These are phyloP conservation scores for Fistulina hepatica DNA, from an alignment of 1,284 basidiomycete species.

Conservation along the genomic window DNA sequence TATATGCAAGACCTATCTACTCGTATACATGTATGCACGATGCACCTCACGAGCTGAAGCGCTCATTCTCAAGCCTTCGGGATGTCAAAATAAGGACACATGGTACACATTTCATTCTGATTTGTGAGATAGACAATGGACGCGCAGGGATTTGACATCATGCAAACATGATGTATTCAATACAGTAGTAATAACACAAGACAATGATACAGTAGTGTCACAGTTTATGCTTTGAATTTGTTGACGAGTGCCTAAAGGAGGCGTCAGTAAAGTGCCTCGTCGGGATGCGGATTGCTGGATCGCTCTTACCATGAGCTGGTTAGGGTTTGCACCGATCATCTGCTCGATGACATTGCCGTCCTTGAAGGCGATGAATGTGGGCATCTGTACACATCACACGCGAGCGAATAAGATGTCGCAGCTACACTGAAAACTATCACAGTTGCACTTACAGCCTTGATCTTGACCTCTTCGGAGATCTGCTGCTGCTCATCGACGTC, in stretches of 20 bases:
- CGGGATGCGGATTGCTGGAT: not conserved
- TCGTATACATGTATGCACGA: too few relatives aligned
- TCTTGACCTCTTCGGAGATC: slow-evolving; percentile 53
- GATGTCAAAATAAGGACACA: too few relatives aligned
- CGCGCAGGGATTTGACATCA: too few relatives aligned
- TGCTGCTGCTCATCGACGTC: slow-evolving; percentile 56
- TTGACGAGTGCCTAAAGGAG: not conserved
- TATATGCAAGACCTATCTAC: too few relatives aligned
- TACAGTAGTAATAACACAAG: too few relatives aligned
- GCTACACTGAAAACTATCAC: slow-evolving; percentile 43
- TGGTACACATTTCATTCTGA: too few relatives aligned
- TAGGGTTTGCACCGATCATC: slow-evolving; percentile 25
- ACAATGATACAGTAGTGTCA: not conserved
- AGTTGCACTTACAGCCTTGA: slow-evolving; percentile 49
- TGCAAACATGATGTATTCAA: too few relatives aligned
- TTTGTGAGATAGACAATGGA: too few relatives aligned
- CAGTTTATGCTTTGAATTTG: not conserved
- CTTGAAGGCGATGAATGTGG: slow-evolving; percentile 29
- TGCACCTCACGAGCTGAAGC: too few relatives aligned
- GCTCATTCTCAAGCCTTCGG: too few relatives aligned
- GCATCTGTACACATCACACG: slow-evolving; percentile 24
- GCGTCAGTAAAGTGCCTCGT: not conserved
- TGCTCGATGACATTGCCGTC: slow-evolving; percentile 25
- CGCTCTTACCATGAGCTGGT: slow-evolving; percentile 19
- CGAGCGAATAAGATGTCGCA: not conserved